A percentile compares a stretch with the other conserved stretches of the same genome.
Conservation (phyloP, 1,284 basidiomycete species). For the Ceratobasidium theobromae region DNA sequence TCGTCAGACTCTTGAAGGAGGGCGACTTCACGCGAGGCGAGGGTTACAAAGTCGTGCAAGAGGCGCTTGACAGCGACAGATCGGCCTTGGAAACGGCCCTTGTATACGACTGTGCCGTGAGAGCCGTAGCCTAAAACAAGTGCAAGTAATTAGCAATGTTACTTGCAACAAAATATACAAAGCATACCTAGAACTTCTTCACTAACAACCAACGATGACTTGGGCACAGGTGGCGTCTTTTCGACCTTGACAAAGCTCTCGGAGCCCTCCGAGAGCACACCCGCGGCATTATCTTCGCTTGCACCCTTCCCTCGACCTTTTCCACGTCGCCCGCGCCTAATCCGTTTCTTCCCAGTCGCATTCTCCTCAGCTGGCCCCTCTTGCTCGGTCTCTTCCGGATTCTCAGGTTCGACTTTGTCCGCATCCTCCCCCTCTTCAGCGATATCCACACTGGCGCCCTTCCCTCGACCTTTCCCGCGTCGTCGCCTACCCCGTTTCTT, state of each 20-base stretch:
- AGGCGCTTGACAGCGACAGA: conserved; percentile 97
- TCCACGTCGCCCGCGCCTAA: conserved; percentile 50
- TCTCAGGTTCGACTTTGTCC: conserved; percentile 38
- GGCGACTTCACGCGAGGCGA: conserved; percentile 92
- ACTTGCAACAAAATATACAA: not conserved
- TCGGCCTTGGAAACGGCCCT: conserved; percentile 91
- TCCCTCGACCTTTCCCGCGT: not conserved
- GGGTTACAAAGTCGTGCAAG: conserved; percentile 91
- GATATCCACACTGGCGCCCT: not conserved
- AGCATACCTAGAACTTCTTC: conserved; percentile 25
- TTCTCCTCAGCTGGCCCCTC: conserved; percentile 51
- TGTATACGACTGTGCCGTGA: conserved; percentile 93
- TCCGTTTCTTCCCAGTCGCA: conserved; percentile 49
- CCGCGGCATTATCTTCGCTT: not conserved
- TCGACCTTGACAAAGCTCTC: conserved; percentile 21
- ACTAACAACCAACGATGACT: conserved; percentile 26
- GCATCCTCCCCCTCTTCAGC: not conserved
- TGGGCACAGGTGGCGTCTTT: not conserved
- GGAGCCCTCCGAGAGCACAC: not conserved
- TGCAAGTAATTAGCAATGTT: not conserved
- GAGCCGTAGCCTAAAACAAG: conserved; percentile 86
- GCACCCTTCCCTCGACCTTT: conserved; percentile 48
- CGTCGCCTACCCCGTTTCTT: conserved; percentile 47
- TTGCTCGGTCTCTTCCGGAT: conserved; percentile 45
- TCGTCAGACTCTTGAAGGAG: conserved; percentile 96